A percentile compares a stretch with the other conserved stretches of the same genome.
phyloP scores from a whole-genome alignment of 2,329 filamentous ascomycete species.

The Cercospora brassicicola region DNA sequence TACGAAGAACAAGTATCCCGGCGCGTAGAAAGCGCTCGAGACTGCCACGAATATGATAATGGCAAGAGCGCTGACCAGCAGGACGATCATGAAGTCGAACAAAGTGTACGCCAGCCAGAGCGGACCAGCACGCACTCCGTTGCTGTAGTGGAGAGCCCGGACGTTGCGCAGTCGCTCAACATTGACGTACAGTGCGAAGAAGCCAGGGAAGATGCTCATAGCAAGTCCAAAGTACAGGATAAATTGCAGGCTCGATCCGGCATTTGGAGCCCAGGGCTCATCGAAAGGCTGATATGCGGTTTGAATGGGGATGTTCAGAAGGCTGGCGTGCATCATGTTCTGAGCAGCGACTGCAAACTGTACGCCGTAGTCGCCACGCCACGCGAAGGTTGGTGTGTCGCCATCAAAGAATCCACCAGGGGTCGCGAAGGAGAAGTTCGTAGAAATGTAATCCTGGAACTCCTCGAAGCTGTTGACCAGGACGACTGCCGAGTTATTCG shows the following conservation, averaged over 20 bases:
- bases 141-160: constrained; percentile 83
- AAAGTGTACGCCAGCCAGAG: constrained; percentile 80
- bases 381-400: constrained; percentile 66
- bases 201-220: constrained; percentile 75
- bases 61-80: constrained; percentile 65
- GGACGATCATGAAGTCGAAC: constrained; percentile 77
- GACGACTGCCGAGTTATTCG: constrained; percentile 44
- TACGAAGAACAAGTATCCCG: constrained; percentile 78
- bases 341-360: constrained; percentile 71
- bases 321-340: constrained; percentile 83
- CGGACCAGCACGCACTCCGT: constrained; percentile 77
- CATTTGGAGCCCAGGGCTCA: constrained; percentile 66
- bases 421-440: constrained; percentile 65
- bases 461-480: constrained; percentile 63
- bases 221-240: constrained; percentile 80
- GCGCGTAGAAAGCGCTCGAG: constrained; percentile 70
- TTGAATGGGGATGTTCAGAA: constrained; percentile 67
- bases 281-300: constrained; percentile 76
- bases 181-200: constrained; percentile 89
- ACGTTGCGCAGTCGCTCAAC: constrained; percentile 76
- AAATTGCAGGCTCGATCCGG: constrained; percentile 73
- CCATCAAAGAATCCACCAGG: constrained; percentile 81
- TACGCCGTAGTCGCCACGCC: constrained; percentile 64
- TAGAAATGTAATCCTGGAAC: constrained; percentile 66
- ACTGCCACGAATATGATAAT: constrained; percentile 65